phyloP scores from a whole-genome alignment of 2,329 filamentous ascomycete genomes.

The Colletotrichum limetticola region DNA sequence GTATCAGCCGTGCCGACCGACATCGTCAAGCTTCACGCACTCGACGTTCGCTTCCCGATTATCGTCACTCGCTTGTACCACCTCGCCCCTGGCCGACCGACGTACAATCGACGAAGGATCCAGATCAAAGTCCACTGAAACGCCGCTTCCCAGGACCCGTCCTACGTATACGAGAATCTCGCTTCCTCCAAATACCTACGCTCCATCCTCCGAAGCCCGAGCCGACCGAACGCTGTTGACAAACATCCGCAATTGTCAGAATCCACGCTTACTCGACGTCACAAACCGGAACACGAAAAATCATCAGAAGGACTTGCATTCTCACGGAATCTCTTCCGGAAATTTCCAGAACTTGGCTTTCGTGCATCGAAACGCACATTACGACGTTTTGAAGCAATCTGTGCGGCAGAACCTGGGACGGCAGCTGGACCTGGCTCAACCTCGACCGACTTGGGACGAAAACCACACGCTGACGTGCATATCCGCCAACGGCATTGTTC shows the following conservation, averaged over 20 bases:
- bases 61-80: not conserved
- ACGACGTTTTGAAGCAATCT: conserved; percentile 17
- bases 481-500: not conserved
- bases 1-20: not conserved
- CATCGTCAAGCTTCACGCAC: not conserved
- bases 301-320: not conserved
- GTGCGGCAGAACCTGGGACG: conserved; percentile 29
- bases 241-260: not conserved
- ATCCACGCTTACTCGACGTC: not conserved
- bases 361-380: conserved; percentile 4
- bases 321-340: not conserved
- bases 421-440: conserved; percentile 27
- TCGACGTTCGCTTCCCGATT: not conserved
- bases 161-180: conserved; percentile 26
- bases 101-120: not conserved
- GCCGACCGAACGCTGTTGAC: conserved; percentile 10
- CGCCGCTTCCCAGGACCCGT: not conserved
- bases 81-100: not conserved
- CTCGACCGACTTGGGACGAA: conserved; percentile 22
- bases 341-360: conserved; percentile 5
- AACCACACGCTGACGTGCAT: not conserved
- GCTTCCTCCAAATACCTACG: conserved; percentile 2
- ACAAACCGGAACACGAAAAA: not conserved
- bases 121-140: not conserved
- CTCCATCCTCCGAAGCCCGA: conserved; percentile 2